Percentiles rank a stretch among this genome's conserved stretches.
phyloP scores from a whole-genome alignment of 179 eudicot genomes.

The Patellifolia procumbens region DNA sequence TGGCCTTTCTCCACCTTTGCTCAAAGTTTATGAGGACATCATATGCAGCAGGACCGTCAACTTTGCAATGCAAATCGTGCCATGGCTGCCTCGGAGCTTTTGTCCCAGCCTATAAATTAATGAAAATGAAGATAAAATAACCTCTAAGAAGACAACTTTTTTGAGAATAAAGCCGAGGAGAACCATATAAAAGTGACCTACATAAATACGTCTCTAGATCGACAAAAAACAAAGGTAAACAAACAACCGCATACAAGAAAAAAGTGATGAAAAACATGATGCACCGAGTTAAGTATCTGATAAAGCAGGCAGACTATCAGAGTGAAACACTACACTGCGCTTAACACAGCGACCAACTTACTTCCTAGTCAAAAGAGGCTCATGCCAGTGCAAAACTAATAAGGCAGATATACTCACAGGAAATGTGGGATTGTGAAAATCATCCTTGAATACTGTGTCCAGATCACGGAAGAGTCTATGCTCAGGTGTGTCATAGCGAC shows the following conservation, averaged over 20 bases:
- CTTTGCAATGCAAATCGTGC: slow-evolving; percentile 92
- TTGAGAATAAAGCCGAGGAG: not conserved
- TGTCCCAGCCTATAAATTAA: slow-evolving; percentile 57
- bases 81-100: slow-evolving; percentile 97
- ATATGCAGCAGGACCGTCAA: slow-evolving; percentile 96
- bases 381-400: not conserved
- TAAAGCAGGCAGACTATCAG: not conserved
- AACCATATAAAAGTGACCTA: not conserved
- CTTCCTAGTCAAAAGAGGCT: not conserved
- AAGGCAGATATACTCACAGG: slow-evolving; percentile 58
- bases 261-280: not conserved
- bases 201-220: no score
- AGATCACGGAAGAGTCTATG: slow-evolving; percentile 81
- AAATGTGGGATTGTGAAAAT: slow-evolving; percentile 85
- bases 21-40: slow-evolving; percentile 92
- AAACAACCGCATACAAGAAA: not conserved
- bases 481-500: slow-evolving; percentile 96
- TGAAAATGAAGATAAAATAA: not conserved
- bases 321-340: not conserved
- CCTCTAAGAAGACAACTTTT: not conserved
- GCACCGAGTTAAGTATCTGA: not conserved
- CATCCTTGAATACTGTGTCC: slow-evolving; percentile 70
- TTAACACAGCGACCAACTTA: not conserved
- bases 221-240: slow-evolving; percentile 7
- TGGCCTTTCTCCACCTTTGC: slow-evolving; percentile 92